Evolutionary conservation across 805 yeast genomes (phyloP), one percentile per base, ranked within the genome.

Genomic region (Vanderwaltozyma verrucispora): DNA sequence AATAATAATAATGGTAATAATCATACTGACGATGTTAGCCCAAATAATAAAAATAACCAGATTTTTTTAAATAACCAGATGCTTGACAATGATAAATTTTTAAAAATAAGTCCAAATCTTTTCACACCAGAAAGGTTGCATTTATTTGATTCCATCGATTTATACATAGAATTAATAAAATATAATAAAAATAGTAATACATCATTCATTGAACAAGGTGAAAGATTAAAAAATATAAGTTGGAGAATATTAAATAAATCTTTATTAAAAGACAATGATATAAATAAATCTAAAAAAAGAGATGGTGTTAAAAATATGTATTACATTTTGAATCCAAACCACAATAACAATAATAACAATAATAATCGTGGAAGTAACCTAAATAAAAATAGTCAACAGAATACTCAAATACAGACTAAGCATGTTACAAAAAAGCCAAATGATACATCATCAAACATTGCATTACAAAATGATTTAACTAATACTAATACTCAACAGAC

Each of bases 221-320:
- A 50, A 37, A 40, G 64, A 30, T 37, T 60, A 38, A 49, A 50
- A 17, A 60, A 60, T 39, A 44, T 60, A 4, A 53, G 60, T 19
- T 54, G 59, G 56, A 45, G 64, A 36, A 54, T 60, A 13, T 30
- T 58, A 18, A 58, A 58, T 38, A 60, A 58, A 40, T 50, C 55
- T 13, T 23, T 54, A 33, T 34, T 51, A 28, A 53, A 45, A 37
- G 50, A 49, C 25, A 45, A 50, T 20, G 37, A 51, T 29, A 43
- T 53, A 13, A 56, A 54, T 37, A 47, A 37, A 36, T 49, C 60
- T 6, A 56, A 54, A 44, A 60, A 53, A 32, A 46, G 53, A 33
- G 64, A 60, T 26, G 64, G 63, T 14, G 59, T 59, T n/a, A 54
- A 47, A 37, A 58, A 49, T 38, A 38, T 57, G 30, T 60, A 57